phyloP scores from a whole-genome alignment of 2,329 filamentous ascomycete genomes.

The Calonectria pseudoreteaudii region DNA sequence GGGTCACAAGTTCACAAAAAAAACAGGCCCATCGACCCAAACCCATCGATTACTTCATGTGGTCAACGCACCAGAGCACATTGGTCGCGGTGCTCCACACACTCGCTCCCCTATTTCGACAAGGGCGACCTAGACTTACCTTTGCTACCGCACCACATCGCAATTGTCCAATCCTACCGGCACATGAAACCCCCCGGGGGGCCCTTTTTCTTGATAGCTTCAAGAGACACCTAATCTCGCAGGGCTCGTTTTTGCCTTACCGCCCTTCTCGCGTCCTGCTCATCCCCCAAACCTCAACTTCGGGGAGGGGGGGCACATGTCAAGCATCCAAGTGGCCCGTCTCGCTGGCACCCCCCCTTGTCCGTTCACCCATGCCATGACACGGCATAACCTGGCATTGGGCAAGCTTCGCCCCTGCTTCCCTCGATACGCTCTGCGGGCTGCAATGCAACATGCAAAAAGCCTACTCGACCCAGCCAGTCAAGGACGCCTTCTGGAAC shows the following conservation, averaged over 20 bases:
- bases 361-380: constrained; percentile 9
- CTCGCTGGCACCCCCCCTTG: background rate
- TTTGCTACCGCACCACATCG: background rate
- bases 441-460: constrained; percentile 10
- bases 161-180: background rate
- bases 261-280: background rate
- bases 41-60: constrained; percentile 16
- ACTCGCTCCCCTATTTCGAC: background rate
- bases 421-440: background rate
- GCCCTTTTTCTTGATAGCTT: background rate
- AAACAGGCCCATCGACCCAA: background rate
- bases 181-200: background rate
- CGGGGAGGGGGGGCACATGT: background rate
- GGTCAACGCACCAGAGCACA: constrained; percentile 9
- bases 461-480: background rate
- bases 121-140: background rate
- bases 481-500: constrained; percentile 8
- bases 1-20: background rate
- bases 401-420: constrained; percentile 2
- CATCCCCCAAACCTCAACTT: background rate
- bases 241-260: background rate
- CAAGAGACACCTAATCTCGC: background rate
- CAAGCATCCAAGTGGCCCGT: background rate
- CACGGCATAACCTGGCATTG: constrained; percentile 14
- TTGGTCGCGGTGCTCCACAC: constrained; percentile 2